Conservation (phyloP, 2,329 filamentous ascomycete species). For the Aurifilum marmelostoma region DNA sequence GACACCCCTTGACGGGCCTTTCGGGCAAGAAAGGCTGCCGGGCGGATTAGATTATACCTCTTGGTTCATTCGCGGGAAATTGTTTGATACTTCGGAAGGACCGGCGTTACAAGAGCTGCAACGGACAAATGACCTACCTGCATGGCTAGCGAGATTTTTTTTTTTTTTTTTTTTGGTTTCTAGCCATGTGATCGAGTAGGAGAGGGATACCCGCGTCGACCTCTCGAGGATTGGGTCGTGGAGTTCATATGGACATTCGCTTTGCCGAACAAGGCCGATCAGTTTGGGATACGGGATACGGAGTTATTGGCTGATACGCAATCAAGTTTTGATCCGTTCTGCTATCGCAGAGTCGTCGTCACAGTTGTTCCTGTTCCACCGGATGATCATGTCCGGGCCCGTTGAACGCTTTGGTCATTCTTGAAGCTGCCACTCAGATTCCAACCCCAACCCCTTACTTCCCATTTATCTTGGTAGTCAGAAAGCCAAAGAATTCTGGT, state of each 20-base stretch:
- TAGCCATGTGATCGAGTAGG: not conserved
- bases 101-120: slow-evolving; percentile 5
- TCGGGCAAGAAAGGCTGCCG: slow-evolving; percentile 8
- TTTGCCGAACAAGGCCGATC: not conserved
- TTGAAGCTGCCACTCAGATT: not conserved
- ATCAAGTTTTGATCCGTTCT: not conserved
- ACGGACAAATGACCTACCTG: not conserved
- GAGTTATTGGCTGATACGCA: slow-evolving; percentile 3
- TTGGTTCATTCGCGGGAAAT: not conserved
- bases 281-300: not conserved
- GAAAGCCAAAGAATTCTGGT: not conserved
- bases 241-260: not conserved
- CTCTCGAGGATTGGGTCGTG: not conserved
- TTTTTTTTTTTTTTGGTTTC: not conserved
- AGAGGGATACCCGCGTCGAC: not conserved
- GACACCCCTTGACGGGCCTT: slow-evolving; percentile 1
- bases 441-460: not conserved
- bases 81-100: not conserved
- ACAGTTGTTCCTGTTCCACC: not conserved
- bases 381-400: not conserved
- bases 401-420: not conserved
- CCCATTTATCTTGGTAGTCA: not conserved
- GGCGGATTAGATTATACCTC: not conserved
- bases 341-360: no score
- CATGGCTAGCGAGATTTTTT: not conserved